Evolutionary conservation across 73 alveolate species (phyloP).

Genomic region (Paramecium octaurelia): DNA sequence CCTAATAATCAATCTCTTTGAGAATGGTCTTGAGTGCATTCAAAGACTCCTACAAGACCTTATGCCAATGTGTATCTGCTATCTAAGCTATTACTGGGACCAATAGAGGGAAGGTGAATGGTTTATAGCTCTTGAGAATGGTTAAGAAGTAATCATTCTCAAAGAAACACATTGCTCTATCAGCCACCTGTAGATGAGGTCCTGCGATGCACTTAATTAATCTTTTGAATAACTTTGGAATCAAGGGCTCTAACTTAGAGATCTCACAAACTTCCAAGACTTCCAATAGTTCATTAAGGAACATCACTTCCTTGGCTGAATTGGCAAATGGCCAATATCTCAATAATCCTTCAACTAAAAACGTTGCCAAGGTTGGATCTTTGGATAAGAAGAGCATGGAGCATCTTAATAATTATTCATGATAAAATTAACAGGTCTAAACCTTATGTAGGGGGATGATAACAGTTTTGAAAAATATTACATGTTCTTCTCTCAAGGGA

Average conservation of each 20-base stretch:
- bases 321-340: constrained; percentile 96
- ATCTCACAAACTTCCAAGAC: constrained; percentile 91
- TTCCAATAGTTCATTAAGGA: constrained; percentile 85
- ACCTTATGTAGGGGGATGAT: constrained; percentile 91
- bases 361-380: constrained; percentile 76
- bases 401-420: constrained; percentile 89
- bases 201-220: constrained; percentile 88
- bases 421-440: constrained; percentile 85
- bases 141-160: constrained; percentile 84
- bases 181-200: constrained; percentile 89
- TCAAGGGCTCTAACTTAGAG: constrained; percentile 77
- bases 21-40: constrained; percentile 81
- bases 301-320: constrained; percentile 91
- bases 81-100: constrained; percentile 83
- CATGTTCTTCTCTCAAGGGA: constrained; percentile 93
- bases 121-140: constrained; percentile 79
- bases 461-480: constrained; percentile 83
- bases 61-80: constrained; percentile 92
- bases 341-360: constrained; percentile 83
- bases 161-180: constrained; percentile 92
- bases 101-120: constrained; percentile 81
- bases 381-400: constrained; percentile 84
- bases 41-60: constrained; percentile 79
- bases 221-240: constrained; percentile 83
- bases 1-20: constrained; percentile 83